phyloP scores from a whole-genome alignment of 257 asterid genomes.

The Rhazya stricta region DNA sequence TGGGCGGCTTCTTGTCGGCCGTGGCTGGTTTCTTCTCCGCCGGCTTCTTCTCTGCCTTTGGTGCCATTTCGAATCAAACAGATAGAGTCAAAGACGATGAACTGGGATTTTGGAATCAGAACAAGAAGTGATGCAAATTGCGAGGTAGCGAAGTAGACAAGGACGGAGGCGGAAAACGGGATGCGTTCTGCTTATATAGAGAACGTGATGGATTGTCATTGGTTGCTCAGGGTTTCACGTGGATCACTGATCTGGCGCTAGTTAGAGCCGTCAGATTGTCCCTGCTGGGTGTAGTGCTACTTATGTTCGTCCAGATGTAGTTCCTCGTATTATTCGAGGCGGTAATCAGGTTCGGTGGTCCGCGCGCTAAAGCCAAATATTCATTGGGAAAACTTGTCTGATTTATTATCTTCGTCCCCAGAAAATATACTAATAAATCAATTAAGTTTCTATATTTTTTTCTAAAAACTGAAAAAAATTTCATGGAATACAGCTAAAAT shows the following conservation, averaged over 20 bases:
- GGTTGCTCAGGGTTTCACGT: background rate
- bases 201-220: background rate
- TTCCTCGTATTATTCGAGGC: background rate
- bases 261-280: background rate
- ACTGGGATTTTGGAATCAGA: background rate
- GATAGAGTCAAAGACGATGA: background rate
- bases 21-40: slow-evolving; percentile 19
- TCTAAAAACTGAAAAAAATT: too few species aligned
- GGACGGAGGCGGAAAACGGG: background rate
- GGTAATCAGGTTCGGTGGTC: too few species aligned
- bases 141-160: too few species aligned
- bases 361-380: too few species aligned
- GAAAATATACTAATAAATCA: too few species aligned
- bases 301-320: background rate
- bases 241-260: background rate
- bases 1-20: slow-evolving; percentile 23
- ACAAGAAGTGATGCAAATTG: background rate
- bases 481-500: too few species aligned
- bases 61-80: slow-evolving; percentile 19
- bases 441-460: too few species aligned
- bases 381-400: too few species aligned
- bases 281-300: background rate
- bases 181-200: background rate
- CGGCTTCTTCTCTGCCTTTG: slow-evolving; percentile 23
- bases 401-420: too few species aligned